These are phyloP conservation scores for Spathaspora passalidarum DNA, from an alignment of 805 yeast species.

Conservation along the genomic window DNA sequence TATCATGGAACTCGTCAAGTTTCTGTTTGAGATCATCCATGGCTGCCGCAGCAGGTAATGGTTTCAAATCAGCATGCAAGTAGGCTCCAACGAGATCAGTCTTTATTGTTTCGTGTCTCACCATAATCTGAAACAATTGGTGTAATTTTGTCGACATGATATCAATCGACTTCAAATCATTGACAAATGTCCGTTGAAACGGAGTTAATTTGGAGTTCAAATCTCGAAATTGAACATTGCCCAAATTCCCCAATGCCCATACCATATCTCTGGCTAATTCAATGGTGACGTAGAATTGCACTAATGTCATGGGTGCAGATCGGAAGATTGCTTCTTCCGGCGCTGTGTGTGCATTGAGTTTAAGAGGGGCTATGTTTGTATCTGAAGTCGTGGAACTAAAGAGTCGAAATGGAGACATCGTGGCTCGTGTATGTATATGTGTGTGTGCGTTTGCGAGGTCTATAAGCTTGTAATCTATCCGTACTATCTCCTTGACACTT, in stretches of 20 bases:
- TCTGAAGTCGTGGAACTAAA: no score
- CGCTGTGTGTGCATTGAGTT: no score
- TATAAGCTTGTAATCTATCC: no score
- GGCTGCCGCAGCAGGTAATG: slow-evolving; percentile 35
- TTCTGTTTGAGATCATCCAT: slow-evolving; percentile 30
- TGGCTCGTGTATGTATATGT: no score
- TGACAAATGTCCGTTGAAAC: slow-evolving; percentile 45
- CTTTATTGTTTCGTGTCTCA: slow-evolving; percentile 21
- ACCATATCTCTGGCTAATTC: slow-evolving; percentile 45
- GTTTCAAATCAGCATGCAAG: slow-evolving; percentile 54
- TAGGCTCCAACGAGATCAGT: slow-evolving; percentile 22
- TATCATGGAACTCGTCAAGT: slow-evolving; percentile 22
- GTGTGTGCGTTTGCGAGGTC: no score
- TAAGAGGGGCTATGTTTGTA: no score
- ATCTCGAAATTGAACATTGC: slow-evolving; percentile 43
- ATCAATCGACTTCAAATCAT: slow-evolving; percentile 39
- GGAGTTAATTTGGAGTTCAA: slow-evolving; percentile 47
- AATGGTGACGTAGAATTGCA: slow-evolving; percentile 46
- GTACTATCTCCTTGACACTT: no score
- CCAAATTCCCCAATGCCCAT: slow-evolving; percentile 33
- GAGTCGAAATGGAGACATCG: neutral
- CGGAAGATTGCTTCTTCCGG: slow-evolving; percentile 38
- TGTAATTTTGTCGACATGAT: slow-evolving; percentile 27
- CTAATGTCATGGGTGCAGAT: slow-evolving; percentile 48
- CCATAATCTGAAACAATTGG: slow-evolving; percentile 26